These are phyloP conservation scores for Oryza meridionalis DNA, from an alignment of 176 grass and related monocot genomes.

Conservation along the genomic window DNA sequence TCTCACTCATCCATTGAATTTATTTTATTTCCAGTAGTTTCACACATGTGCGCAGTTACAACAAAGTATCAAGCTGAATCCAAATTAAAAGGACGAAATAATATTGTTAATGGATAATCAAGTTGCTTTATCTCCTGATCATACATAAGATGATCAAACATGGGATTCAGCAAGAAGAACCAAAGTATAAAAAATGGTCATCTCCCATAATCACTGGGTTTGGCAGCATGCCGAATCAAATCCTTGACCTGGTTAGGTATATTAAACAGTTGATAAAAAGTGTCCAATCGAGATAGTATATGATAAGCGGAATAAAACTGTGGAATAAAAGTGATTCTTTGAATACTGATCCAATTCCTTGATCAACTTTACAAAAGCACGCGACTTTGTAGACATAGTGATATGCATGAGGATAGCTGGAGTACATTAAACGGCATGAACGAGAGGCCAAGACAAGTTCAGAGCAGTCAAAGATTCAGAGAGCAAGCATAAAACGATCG, in stretches of 20 bases:
- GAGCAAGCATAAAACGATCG: conserved; percentile 22
- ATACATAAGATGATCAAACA: not conserved
- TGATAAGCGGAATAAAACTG: conserved; percentile 15
- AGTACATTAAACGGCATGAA: conserved; percentile 34
- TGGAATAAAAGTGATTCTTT: conserved; percentile 32
- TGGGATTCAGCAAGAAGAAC: not conserved
- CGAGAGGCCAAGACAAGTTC: conserved; percentile 49
- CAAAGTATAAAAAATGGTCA: not conserved
- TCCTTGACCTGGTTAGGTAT: conserved; percentile 1
- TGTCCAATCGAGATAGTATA: conserved; percentile 12
- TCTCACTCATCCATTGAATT: not conserved
- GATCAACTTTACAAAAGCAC: conserved; percentile 20
- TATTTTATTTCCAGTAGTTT: not conserved
- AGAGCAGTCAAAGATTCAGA: conserved; percentile 54
- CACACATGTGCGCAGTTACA: not conserved
- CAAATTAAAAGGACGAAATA: not conserved
- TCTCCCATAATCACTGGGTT: not conserved
- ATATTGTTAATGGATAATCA: not conserved
- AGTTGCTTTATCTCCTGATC: not conserved
- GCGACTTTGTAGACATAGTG: conserved; percentile 11
- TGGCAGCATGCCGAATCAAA: conserved; percentile 25
- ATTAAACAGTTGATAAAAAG: conserved; percentile 21
- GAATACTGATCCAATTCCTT: conserved; percentile 31
- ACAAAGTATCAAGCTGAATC: not conserved
- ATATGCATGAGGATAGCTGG: conserved; percentile 28